These are phyloP conservation scores for Sporisorium iseilematis-ciliati DNA, from an alignment of 1,284 basidiomycete genomes.

Conservation along the genomic window DNA sequence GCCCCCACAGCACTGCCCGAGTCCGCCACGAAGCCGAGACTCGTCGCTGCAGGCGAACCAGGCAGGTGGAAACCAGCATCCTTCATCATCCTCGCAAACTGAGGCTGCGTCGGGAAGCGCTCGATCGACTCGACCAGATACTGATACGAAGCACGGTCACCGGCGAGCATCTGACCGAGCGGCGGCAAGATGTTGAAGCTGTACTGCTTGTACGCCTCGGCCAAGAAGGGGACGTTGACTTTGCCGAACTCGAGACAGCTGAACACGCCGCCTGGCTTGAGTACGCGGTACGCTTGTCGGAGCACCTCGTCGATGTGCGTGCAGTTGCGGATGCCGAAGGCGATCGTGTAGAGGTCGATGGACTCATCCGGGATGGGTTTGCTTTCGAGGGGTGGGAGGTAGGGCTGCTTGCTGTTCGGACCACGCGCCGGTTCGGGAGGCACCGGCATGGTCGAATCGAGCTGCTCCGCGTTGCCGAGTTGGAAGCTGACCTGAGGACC, in stretches of 20 bases:
- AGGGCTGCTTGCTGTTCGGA: conserved; percentile 55
- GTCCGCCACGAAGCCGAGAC: conserved; percentile 57
- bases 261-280: conserved; percentile 96
- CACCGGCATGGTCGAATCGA: conserved; percentile 70
- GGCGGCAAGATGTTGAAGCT: conserved; percentile 96
- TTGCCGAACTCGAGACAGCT: conserved; percentile 97
- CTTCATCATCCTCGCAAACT: conserved; percentile 85
- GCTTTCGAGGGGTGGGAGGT: conserved; percentile 61
- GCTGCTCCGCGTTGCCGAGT: conserved; percentile 90
- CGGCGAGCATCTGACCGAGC: conserved; percentile 93
- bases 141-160: conserved; percentile 89
- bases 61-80: conserved; percentile 71
- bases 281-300: conserved; percentile 88
- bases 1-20: conserved; percentile 35
- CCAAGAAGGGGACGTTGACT: conserved; percentile 87
- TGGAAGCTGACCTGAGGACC: conserved; percentile 93
- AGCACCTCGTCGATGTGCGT: conserved; percentile 91
- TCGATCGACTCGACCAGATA: conserved; percentile 98
- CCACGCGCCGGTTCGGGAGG: conserved; percentile 41
- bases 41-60: conserved; percentile 57
- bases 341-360: conserved; percentile 97
- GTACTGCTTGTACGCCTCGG: conserved; percentile 91
- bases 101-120: conserved; percentile 87
- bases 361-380: conserved; percentile 72
- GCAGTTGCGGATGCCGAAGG: conserved; percentile 98